Conservation (phyloP, 768 basidiomycete species). For the Pleurotus tuoliensis region DNA sequence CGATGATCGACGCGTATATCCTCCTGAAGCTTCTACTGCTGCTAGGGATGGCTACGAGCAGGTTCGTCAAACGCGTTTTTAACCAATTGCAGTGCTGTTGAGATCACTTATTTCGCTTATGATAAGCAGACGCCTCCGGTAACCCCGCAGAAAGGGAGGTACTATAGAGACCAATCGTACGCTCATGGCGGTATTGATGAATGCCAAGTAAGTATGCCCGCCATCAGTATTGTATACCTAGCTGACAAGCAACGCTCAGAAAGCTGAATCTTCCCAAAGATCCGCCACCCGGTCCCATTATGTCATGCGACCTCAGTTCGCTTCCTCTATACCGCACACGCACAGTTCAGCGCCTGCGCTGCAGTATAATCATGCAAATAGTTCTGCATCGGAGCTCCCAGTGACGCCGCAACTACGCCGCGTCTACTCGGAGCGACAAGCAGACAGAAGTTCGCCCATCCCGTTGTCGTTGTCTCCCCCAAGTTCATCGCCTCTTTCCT, state of each 20-base stretch:
- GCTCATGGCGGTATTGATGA: not conserved
- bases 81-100: conserved; percentile 7
- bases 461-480: conserved; percentile 59
- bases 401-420: conserved; percentile 48
- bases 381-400: conserved; percentile 32
- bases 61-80: conserved; percentile 36
- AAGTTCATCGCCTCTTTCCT: conserved; percentile 57
- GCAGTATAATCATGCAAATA: not conserved
- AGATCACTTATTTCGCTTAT: conserved; percentile 14
- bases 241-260: not conserved
- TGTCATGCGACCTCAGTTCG: conserved; percentile 2
- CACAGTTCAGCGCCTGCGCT: not conserved
- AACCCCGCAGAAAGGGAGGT: conserved; percentile 58
- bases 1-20: conserved; percentile 41
- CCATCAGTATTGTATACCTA: not conserved
- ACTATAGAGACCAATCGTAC: conserved; percentile 49
- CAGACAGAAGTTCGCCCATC: conserved; percentile 33
- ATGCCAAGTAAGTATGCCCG: not conserved
- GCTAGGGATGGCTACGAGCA: conserved; percentile 23
- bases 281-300: conserved; percentile 1
- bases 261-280: not conserved
- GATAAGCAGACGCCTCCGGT: conserved; percentile 27
- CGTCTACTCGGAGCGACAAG: conserved; percentile 18
- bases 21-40: conserved; percentile 26
- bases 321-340: not conserved